Evolutionary conservation across 2,329 filamentous ascomycete genomes (phyloP), one percentile per base, ranked within the genome.

Genomic region (Raffaelea deltoideospora): DNA sequence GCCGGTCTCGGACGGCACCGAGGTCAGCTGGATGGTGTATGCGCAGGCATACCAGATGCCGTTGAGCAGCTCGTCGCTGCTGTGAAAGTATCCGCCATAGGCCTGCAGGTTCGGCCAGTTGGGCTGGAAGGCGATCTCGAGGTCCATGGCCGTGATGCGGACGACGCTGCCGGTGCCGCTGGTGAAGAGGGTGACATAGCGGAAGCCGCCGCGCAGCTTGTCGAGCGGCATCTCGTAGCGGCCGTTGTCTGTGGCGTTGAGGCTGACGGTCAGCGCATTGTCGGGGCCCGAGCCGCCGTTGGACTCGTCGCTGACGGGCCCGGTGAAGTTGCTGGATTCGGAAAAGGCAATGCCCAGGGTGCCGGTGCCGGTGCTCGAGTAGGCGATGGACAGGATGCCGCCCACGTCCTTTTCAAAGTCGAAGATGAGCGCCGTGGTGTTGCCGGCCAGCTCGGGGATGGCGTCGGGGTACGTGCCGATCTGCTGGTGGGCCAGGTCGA

Each of bases 31-130:
- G 14, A 62, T 44, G 2, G 59, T 64, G 40, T 63, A 64, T 9
- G 61, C 59, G 15, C 63, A 63, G 29, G 52, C 52, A 42, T 67
- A 67, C 64, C 64, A 67, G 37, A 68, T 62, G 8, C 58, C 57
- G 46, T 73, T 72, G 33, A 75, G 53, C 15, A 65, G 48, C n/a
- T 63, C 57, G 45, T 63, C 61, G 26, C 53, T 60, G 40, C 53
- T 60, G 41, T 65, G 55, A 41, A 70, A 71, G 42, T 69, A 69
- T 11, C 66, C 67, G 27, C 61, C 55, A 38, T 70, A 70, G 2
- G 62, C 61, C 33, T 54, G 57, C 37, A 68, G 47, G 41, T 65
- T 59, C 0, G 64, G 50, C 66, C 51, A 54, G 10, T 53, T 53
- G 0, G 57, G 57, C 34, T 57, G 54, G 42, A 58, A 59, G 11